Evolutionary conservation across 768 basidiomycete species (phyloP), one percentile per base, ranked within the genome.

Genomic region (Epithele typhae): DNA sequence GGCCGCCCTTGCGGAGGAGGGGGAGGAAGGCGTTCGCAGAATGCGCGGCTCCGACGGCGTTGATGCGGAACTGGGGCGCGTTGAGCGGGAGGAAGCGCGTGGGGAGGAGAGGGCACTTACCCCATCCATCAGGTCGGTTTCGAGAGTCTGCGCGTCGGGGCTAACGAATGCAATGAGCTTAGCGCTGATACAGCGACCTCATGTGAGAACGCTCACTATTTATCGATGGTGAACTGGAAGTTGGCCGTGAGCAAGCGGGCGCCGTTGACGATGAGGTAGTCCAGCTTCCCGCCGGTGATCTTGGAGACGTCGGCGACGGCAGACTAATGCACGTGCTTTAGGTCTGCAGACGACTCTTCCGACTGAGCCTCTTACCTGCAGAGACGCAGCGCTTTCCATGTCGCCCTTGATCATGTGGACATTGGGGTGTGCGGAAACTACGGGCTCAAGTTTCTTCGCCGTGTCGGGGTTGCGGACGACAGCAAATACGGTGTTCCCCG

Each of bases 11-110:
- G 22, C 44, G 47, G 27, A 73, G 52, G 11, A 72, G 58, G 4
- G 71, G 70, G 11, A 73, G 59, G 58, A 72, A 67, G 3, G 54
- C 54, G 50, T 67, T 64, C 46, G 59, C 64, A 7, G 65, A 62
- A 46, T 58, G 53, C 17, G 69, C 56, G 11, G 60, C 56, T 18
- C 67, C 68, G 38, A 66, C 33, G 27, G 65, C 62, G 52, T 73
- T 72, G 22, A 59, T 54, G 8, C 14, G 7, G 14, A 30, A 30
- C 27, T 30, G 27, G 14, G 14, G 27, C 27, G 14, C 27, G 27
- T 7, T 30, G 8, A 30, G 14, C 8, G 27, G 27, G 27, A 30
- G 27, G 27, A 30, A 14, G 14, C 8, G 27, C 14, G 7, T 30
- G 8, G 27, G 14, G 27, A 14, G 14, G 27, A 7, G 27, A 14